A percentile compares a stretch with the other conserved stretches of the same genome.
Evolutionary conservation across 2,329 filamentous ascomycete species (phyloP).

Genomic region (Magnaporthales sp.): DNA sequence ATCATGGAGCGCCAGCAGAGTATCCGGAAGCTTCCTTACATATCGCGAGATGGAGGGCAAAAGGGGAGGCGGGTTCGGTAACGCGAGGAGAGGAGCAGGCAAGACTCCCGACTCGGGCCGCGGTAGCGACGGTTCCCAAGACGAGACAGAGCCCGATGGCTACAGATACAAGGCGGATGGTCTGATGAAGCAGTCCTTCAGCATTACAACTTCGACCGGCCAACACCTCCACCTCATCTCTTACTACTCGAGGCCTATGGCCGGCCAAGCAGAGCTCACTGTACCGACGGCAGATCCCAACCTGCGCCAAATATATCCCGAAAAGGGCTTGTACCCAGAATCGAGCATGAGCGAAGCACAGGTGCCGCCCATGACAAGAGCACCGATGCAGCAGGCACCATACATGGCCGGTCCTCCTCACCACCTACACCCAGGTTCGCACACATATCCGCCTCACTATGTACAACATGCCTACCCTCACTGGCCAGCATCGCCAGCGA

Average conservation of each 20-base stretch:
- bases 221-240: constrained; percentile 97
- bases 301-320: constrained; percentile 73
- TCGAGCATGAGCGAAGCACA: constrained; percentile 82
- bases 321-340: constrained; percentile 95
- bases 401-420: constrained; percentile 22
- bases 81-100: constrained; percentile 46
- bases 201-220: constrained; percentile 81
- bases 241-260: constrained; percentile 80
- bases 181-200: constrained; percentile 99
- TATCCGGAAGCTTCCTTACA: constrained; percentile 94
- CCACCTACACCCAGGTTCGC: constrained; percentile 9
- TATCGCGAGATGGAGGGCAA: constrained; percentile 99
- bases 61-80: constrained; percentile 68
- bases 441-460: constrained; percentile 3
- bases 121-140: constrained; percentile 76
- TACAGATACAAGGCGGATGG: constrained; percentile 95
- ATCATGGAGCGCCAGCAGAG: constrained; percentile 95
- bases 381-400: constrained; percentile 51
- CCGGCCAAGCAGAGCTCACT: constrained; percentile 61
- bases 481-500: constrained; percentile 5
- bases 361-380: constrained; percentile 71
- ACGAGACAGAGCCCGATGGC: constrained; percentile 77
- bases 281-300: constrained; percentile 75
- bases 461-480: constrained; percentile 2
- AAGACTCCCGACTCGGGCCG: constrained; percentile 76